Percentiles rank a stretch among this genome's conserved stretches.
These are phyloP conservation scores for Hapsidospora chrysogenum DNA, from an alignment of 495 filamentous ascomycete genomes.

Conservation along the genomic window DNA sequence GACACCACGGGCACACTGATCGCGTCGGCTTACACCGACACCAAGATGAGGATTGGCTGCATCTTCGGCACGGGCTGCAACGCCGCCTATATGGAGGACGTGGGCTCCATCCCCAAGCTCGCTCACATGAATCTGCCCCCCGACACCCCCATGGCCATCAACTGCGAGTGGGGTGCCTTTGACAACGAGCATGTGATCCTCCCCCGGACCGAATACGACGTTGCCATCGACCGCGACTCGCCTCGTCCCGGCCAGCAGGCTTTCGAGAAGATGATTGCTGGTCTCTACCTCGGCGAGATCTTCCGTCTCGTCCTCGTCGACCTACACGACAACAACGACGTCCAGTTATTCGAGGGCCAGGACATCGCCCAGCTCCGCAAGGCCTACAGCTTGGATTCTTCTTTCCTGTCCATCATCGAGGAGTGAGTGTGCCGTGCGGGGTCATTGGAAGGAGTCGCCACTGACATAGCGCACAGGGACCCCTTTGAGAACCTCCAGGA, in stretches of 20 bases:
- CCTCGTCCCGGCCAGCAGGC: slow-evolving; percentile 89
- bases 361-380: slow-evolving; percentile 63
- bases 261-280: slow-evolving; percentile 97
- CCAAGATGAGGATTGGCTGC: slow-evolving; percentile 82
- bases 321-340: slow-evolving; percentile 58
- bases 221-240: slow-evolving; percentile 79
- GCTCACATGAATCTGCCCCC: slow-evolving; percentile 85
- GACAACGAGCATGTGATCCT: slow-evolving; percentile 93
- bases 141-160: slow-evolving; percentile 87
- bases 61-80: slow-evolving; percentile 99
- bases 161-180: slow-evolving; percentile 98
- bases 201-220: slow-evolving; percentile 71
- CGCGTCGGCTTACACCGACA: slow-evolving; percentile 87
- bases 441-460: background rate
- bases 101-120: slow-evolving; percentile 82
- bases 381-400: slow-evolving; percentile 76
- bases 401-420: slow-evolving; percentile 91
- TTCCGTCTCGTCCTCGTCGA: slow-evolving; percentile 83
- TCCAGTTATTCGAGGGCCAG: slow-evolving; percentile 68
- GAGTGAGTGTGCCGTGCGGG: slow-evolving; percentile 30
- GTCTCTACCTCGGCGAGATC: slow-evolving; percentile 87
- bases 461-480: slow-evolving; percentile 33
- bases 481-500: slow-evolving; percentile 88
- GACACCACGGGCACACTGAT: slow-evolving; percentile 99
- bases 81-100: slow-evolving; percentile 93